A percentile compares a stretch with the other conserved stretches of the same genome.
Conservation (phyloP, 2,329 filamentous ascomycete genomes). For the Aureobasidium sp. region DNA sequence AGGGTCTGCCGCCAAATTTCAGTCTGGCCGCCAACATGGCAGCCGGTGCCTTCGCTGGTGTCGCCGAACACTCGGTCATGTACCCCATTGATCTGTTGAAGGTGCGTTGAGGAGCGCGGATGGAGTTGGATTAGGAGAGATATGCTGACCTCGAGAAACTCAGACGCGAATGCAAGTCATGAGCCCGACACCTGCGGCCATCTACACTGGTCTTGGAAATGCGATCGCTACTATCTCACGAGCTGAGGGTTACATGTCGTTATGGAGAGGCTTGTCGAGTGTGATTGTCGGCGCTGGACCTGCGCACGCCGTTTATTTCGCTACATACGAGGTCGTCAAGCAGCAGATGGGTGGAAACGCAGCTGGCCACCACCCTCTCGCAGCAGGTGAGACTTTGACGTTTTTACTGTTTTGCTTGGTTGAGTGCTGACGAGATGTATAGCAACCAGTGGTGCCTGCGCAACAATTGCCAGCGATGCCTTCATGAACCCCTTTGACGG, state of each 20-base stretch:
- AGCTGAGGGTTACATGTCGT: slow-evolving; percentile 77
- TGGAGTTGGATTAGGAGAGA: not conserved
- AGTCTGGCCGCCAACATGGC: slow-evolving; percentile 90
- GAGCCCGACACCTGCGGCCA: slow-evolving; percentile 68
- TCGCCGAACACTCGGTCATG: slow-evolving; percentile 98
- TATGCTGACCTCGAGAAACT: not conserved
- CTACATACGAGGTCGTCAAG: slow-evolving; percentile 95
- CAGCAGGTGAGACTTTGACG: slow-evolving; percentile 58
- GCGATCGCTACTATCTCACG: slow-evolving; percentile 87
- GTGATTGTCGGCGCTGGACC: slow-evolving; percentile 92
- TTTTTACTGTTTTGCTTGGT: not conserved
- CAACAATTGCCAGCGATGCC: slow-evolving; percentile 94
- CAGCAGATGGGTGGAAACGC: slow-evolving; percentile 90
- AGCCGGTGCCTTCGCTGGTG: slow-evolving; percentile 92
- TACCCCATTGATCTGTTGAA: slow-evolving; percentile 98
- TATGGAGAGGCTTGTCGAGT: slow-evolving; percentile 96
- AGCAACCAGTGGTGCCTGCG: slow-evolving; percentile 89
- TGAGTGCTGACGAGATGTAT: slow-evolving; percentile 13
- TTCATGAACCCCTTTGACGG: slow-evolving; percentile 99
- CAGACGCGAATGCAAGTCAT: slow-evolving; percentile 98
- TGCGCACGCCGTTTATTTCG: slow-evolving; percentile 96
- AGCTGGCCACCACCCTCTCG: slow-evolving; percentile 82
- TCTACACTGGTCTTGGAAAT: slow-evolving; percentile 85
- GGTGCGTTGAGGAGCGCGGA: slow-evolving; percentile 47
- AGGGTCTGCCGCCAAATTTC: slow-evolving; percentile 89